Evolutionary conservation across 2,329 filamentous ascomycete species (phyloP).

Genomic region (Pyrenophora tritici-repentis): DNA sequence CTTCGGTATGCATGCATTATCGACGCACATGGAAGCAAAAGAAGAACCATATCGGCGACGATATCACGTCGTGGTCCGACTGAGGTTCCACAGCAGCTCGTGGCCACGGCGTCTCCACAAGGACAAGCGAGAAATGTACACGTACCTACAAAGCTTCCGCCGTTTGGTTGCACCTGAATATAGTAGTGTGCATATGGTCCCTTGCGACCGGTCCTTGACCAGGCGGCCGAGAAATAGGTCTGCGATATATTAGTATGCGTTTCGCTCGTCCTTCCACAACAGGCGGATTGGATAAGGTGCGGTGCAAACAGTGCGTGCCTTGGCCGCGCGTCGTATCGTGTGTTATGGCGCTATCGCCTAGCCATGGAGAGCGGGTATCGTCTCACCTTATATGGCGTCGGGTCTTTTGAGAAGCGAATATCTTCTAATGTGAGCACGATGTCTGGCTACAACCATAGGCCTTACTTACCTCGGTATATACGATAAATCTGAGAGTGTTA

Average conservation of each 20-base stretch:
- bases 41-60: slow-evolving; percentile 3
- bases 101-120: not conserved
- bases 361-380: not conserved
- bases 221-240: slow-evolving; percentile 83
- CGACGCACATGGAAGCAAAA: slow-evolving; percentile 4
- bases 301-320: no score
- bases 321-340: no score
- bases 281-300: no score
- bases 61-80: slow-evolving; percentile 1
- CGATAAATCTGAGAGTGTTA: slow-evolving; percentile 66
- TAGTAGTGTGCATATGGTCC: slow-evolving; percentile 73
- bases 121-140: slow-evolving; percentile 23
- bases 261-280: not conserved
- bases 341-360: not conserved
- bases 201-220: slow-evolving; percentile 85
- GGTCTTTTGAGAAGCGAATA: slow-evolving; percentile 80
- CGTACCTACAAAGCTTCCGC: slow-evolving; percentile 71
- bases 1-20: slow-evolving; percentile 11
- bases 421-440: slow-evolving; percentile 52
- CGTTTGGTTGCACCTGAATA: slow-evolving; percentile 74
- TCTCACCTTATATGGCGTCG: slow-evolving; percentile 83
- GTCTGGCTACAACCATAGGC: not conserved
- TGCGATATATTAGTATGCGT: slow-evolving; percentile 45
- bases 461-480: slow-evolving; percentile 67
- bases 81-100: slow-evolving; percentile 6